A percentile compares a stretch with the other conserved stretches of the same genome.
Evolutionary conservation across 2,329 filamentous ascomycete species (phyloP).

Genomic region (Albifimbria verrucaria): DNA sequence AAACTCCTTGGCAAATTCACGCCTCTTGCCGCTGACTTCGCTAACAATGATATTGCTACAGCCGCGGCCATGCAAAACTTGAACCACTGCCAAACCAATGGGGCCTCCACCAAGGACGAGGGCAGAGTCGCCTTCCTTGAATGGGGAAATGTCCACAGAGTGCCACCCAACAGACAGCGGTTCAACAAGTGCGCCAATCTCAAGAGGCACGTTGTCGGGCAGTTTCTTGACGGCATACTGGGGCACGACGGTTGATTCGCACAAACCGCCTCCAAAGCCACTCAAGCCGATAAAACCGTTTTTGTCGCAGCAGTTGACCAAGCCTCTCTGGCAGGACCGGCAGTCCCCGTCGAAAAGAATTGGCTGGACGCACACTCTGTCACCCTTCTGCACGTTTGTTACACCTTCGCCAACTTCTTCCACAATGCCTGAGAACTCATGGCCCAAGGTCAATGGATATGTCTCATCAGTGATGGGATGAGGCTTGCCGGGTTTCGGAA

Average conservation of each 20-base stretch:
- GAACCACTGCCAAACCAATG: conserved; percentile 44
- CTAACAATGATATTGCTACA: conserved; percentile 45
- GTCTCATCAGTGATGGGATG: conserved; percentile 56
- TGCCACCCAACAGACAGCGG: conserved; percentile 45
- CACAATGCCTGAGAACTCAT: conserved; percentile 62
- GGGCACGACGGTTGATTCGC: conserved; percentile 51
- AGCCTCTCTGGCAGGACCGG: conserved; percentile 47
- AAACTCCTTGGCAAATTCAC: conserved; percentile 39
- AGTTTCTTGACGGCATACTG: conserved; percentile 45
- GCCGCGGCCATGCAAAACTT: conserved; percentile 42
- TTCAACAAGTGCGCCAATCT: conserved; percentile 52
- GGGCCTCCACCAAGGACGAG: conserved; percentile 48
- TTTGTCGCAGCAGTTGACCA: conserved; percentile 56
- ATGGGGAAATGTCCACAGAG: conserved; percentile 41
- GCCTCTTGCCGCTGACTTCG: conserved; percentile 39
- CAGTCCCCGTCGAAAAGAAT: conserved; percentile 57
- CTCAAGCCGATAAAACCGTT: conserved; percentile 28
- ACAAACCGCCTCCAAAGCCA: conserved; percentile 52
- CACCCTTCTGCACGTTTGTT: conserved; percentile 44
- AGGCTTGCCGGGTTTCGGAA: conserved; percentile 39
- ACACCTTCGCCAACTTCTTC: conserved; percentile 54
- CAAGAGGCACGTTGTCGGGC: conserved; percentile 45
- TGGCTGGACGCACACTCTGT: conserved; percentile 58
- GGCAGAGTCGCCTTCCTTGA: conserved; percentile 38
- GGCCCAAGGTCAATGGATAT: conserved; percentile 59